Conservation (phyloP, 352 stramenopile genomes). For the Albugo laibachii region DNA sequence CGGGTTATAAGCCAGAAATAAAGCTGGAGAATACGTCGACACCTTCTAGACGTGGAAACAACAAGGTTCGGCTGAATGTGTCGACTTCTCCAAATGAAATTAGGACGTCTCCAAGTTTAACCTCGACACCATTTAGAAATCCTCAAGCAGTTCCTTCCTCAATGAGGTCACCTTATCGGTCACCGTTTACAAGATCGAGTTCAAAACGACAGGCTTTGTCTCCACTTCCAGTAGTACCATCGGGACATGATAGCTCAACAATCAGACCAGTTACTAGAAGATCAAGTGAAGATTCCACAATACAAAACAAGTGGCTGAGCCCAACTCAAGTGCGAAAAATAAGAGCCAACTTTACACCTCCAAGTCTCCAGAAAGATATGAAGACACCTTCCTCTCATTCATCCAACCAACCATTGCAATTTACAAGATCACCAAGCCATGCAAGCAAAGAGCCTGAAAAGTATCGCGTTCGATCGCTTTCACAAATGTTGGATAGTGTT, state of each 20-base stretch:
- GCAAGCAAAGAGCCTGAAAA: neutral
- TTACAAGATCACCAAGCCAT: neutral
- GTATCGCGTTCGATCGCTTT: slow-evolving; percentile 36
- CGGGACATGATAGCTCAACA: neutral
- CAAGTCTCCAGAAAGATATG: neutral
- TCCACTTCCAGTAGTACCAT: neutral
- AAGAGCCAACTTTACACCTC: neutral
- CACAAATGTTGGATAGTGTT: slow-evolving; percentile 51
- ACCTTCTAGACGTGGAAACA: slow-evolving; percentile 1
- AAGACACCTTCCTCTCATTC: neutral
- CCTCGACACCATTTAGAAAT: too few species aligned
- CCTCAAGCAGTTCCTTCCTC: too few species aligned
- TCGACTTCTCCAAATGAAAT: neutral
- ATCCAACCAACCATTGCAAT: neutral
- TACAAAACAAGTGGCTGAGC: neutral
- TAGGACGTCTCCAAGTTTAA: too few species aligned
- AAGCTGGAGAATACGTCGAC: slow-evolving; percentile 32
- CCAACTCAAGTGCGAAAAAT: neutral
- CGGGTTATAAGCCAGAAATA: slow-evolving; percentile 46
- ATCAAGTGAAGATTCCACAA: neutral
- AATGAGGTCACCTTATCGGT: too few species aligned
- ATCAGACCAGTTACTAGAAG: neutral
- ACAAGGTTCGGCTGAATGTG: neutral
- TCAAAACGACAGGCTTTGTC: neutral
- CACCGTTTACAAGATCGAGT: neutral